phyloP scores from a whole-genome alignment of 2,329 filamentous ascomycete species.

The Coniochaeta sp. region DNA sequence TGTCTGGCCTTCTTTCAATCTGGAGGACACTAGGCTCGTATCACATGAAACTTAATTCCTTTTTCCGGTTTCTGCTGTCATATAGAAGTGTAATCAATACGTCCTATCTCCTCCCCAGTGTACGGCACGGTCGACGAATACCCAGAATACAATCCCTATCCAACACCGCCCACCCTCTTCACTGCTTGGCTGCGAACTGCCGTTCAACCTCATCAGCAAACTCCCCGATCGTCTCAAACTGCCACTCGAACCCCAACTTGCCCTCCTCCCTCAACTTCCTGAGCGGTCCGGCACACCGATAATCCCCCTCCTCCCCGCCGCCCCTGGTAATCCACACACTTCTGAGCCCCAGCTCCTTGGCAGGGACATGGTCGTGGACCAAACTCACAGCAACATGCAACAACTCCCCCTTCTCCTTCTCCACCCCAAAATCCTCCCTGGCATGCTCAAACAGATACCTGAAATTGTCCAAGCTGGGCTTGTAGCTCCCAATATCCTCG shows the following conservation, averaged over 20 bases:
- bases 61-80: too few relatives aligned
- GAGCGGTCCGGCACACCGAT: slow-evolving; percentile 9
- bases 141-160: background rate
- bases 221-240: slow-evolving; percentile 28
- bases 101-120: too few relatives aligned
- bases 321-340: slow-evolving; percentile 59
- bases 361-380: slow-evolving; percentile 59
- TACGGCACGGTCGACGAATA: too few relatives aligned
- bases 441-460: slow-evolving; percentile 52
- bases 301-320: slow-evolving; percentile 23
- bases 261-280: slow-evolving; percentile 15
- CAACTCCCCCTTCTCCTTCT: slow-evolving; percentile 40
- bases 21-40: too few relatives aligned
- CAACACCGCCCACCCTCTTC: background rate
- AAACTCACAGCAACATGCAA: slow-evolving; percentile 64
- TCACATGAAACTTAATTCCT: too few relatives aligned
- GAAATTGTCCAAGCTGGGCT: slow-evolving; percentile 59
- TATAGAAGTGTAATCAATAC: too few relatives aligned
- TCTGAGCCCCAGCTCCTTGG: slow-evolving; percentile 49
- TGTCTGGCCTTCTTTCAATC: too few relatives aligned
- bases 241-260: slow-evolving; percentile 25
- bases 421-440: slow-evolving; percentile 43
- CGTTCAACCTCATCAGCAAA: slow-evolving; percentile 31
- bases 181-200: slow-evolving; percentile 20
- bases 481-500: slow-evolving; percentile 64